Evolutionary conservation across 371 early-diverging fungal species (phyloP), one percentile per base, ranked within the genome.

Genomic region (Dinochytrium kinnereticum): DNA sequence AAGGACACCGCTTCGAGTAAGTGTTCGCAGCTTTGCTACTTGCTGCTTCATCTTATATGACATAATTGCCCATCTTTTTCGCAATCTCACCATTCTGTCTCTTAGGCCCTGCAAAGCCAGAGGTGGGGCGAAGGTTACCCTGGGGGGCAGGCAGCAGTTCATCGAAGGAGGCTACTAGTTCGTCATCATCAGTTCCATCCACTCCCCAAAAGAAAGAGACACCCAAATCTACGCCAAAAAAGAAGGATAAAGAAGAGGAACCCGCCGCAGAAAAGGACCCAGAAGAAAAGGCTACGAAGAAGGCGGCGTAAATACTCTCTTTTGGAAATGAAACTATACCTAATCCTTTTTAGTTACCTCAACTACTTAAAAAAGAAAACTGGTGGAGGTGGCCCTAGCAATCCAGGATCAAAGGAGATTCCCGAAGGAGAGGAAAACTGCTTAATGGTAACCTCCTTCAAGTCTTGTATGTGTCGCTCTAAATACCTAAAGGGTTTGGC

Each of bases 381-480:
- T 61, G 81, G 93, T 0, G 77, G 82, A 26, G n/a, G n/a, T n/a
- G 89, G 91, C 1, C 86, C 91, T 0, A 49, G 64, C 24, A 69
- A 67, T 34, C 70, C 78, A 7, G 95, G 94, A 24, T 88, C 91
- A 21, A 91, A 92, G 66, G 88, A 90, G 55, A 80, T 92, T 7
- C 96, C 96, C 3, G 86, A 85, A 21, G 96, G 96, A 7, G 88
- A 84, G 24, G 86, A 85, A 3, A 91, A 92, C 73, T 96, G 98
- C 57, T 84, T 97, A 5, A 79, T 76, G 26, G 84, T 80, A 39
- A 64, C 78, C 70, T 73, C 59, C 66, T 44, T 17, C 36, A 31
- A 50, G 17, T 26, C 55, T 13, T 49, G 5, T 33, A 26, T 38
- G 37, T 67, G 3, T 57, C 0, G 19, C 30, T 19, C 34, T 68